Conservation (phyloP, 768 basidiomycete species). For the Lactarius pseudohatsudake region DNA sequence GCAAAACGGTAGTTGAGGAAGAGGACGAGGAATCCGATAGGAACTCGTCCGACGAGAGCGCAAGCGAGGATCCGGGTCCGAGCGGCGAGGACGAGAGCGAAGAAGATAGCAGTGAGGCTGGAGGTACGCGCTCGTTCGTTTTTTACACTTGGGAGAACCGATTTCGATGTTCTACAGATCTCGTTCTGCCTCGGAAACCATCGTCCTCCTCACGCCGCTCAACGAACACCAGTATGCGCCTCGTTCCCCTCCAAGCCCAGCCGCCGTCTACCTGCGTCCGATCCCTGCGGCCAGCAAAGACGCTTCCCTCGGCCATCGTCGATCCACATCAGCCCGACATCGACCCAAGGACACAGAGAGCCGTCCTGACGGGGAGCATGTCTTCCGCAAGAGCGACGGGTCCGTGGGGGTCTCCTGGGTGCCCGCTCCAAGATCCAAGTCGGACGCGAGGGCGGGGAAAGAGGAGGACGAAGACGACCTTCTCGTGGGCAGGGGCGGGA, state of each 20-base stretch:
- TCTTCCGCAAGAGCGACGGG: conserved; percentile 47
- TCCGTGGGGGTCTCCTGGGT: conserved; percentile 86
- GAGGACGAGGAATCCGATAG: conserved; percentile 83
- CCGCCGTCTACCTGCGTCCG: conserved; percentile 32
- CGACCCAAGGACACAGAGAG: background rate
- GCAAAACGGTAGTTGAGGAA: conserved; percentile 36
- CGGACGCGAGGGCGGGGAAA: background rate
- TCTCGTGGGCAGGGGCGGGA: conserved; percentile 30
- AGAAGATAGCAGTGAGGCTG: conserved; percentile 49
- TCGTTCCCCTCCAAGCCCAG: conserved; percentile 63
- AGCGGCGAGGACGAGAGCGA: conserved; percentile 7
- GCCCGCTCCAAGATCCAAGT: conserved; percentile 44
- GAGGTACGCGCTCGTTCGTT: conserved; percentile 32
- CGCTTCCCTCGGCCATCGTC: conserved; percentile 72
- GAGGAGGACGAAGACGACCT: conserved; percentile 35
- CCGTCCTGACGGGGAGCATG: conserved; percentile 17
- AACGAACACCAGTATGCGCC: conserved; percentile 53
- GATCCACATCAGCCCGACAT: conserved; percentile 35
- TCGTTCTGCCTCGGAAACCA: conserved; percentile 5
- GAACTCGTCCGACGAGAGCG: conserved; percentile 43
- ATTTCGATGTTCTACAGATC: background rate
- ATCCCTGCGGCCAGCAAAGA: conserved; percentile 45
- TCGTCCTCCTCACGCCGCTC: conserved; percentile 34
- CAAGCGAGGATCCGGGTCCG: conserved; percentile 20
- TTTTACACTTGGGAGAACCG: background rate